Evolutionary conservation across 768 basidiomycete species (phyloP), one percentile per base, ranked within the genome.

Genomic region (Russula vinacea): DNA sequence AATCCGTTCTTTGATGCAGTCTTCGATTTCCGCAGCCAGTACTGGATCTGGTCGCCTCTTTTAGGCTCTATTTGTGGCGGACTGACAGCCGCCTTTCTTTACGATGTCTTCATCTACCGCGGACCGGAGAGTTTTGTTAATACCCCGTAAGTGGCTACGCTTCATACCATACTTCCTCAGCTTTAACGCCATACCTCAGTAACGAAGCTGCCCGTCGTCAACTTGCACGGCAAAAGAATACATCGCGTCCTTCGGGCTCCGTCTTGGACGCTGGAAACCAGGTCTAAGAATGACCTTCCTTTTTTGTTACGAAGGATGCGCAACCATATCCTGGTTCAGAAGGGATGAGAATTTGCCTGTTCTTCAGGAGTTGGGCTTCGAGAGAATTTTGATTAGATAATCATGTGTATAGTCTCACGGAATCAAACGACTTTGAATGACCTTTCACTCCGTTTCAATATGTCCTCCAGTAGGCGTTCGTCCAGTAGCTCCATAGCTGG

Each of bases 41-140:
- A 89, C 70, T 90, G 87, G 88, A 65, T 90, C 40, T 90, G 88
- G 88, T 83, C 83, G 68, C 83, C 86, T 3, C 69, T 87, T 19
- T 73, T 86, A 44, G 85, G 76, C 1, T 82, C 86, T 10, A 81
- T 88, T 70, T 66, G 82, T 39, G 88, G 88, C 29, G 85, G 79
- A 54, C 78, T 83, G 62, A 70, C 74, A 6, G 88, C 83, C 14
- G 76, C 78, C 5, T 72, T 84, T 60, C 64, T 83, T 44, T 90
- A 90, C 67, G 88, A 90, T 68, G 50, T 75, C 2, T 76, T 86
- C 65, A 60, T 89, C 60, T 87, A 80, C 73, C 78, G 77, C 3
- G 87, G 84, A 19, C 68, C 77, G 5, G 85, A 88, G 60, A 82
- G 79, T 56, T 70, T 81, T 29, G 62, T 86, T 52, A 85, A 86